Evolutionary conservation across 768 basidiomycete genomes (phyloP).

Genomic region (Zangia roseola): DNA sequence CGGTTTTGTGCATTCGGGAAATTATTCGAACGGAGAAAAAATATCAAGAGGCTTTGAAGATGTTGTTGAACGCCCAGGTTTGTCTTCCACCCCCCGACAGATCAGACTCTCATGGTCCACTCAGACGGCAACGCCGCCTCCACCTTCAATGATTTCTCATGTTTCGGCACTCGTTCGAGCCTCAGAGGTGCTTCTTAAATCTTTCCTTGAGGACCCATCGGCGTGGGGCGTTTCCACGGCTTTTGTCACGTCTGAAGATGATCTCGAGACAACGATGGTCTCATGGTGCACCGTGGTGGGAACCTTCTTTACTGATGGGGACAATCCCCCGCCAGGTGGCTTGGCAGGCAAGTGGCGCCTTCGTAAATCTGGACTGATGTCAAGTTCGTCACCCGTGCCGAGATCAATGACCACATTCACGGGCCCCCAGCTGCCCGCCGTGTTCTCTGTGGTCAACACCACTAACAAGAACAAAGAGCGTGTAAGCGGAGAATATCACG

Average conservation of each 20-base stretch:
- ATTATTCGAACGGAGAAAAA: constrained; percentile 47
- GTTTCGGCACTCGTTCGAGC: constrained; percentile 49
- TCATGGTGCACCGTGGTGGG: constrained; percentile 42
- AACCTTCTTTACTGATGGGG: constrained; percentile 37
- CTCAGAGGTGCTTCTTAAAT: constrained; percentile 49
- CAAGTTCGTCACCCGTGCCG: constrained; percentile 3
- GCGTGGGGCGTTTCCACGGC: constrained; percentile 63
- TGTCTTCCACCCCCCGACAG: constrained; percentile 4
- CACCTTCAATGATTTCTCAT: constrained; percentile 51
- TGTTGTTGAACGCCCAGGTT: constrained; percentile 38
- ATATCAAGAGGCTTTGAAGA: constrained; percentile 39
- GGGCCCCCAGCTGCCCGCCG: constrained; percentile 11
- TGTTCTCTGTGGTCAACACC: constrained; percentile 7
- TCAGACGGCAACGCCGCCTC: constrained; percentile 42
- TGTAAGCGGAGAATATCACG: constrained; percentile 2
- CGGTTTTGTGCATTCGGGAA: constrained; percentile 47
- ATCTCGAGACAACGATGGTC: constrained; percentile 55
- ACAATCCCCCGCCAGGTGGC: constrained; percentile 10
- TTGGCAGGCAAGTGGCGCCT: constrained; percentile 22
- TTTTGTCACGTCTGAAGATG: constrained; percentile 51
- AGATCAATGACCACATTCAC: constrained; percentile 6
- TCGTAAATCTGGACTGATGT: constrained; percentile 16
- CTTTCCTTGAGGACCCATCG: constrained; percentile 61
- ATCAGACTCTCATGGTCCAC: constrained; percentile 8
- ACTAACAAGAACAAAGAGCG: constrained; percentile 5